These are phyloP conservation scores for Dispira simplex DNA, from an alignment of 192 early-diverging fungal genomes.

Conservation along the genomic window DNA sequence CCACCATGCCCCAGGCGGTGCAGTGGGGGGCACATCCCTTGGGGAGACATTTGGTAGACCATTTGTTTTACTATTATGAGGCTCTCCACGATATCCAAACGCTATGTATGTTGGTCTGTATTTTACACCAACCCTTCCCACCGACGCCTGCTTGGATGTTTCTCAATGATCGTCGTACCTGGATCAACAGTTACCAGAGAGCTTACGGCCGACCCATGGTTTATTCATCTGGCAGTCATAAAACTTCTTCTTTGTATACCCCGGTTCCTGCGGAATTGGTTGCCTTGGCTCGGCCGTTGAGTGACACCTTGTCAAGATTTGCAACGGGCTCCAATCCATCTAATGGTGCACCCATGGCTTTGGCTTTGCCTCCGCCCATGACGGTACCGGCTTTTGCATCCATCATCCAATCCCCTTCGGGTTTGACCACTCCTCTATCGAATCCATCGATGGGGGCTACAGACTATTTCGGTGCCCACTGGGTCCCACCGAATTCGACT, in stretches of 20 bases:
- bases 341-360: not conserved
- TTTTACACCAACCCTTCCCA: conserved; percentile 4
- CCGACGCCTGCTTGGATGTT: conserved; percentile 1
- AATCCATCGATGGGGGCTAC: not conserved
- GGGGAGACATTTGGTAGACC: not conserved
- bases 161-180: conserved; percentile 3
- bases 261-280: not conserved
- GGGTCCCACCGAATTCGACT: not conserved
- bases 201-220: too few relatives aligned
- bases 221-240: not conserved
- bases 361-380: conserved; percentile 1
- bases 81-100: conserved; percentile 5
- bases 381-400: conserved; percentile 2
- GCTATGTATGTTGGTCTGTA: not conserved
- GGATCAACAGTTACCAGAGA: too few relatives aligned
- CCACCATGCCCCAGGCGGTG: not conserved
- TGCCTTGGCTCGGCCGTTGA: not conserved
- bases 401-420: not conserved
- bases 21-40: conserved; percentile 7
- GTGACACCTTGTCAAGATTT: too few relatives aligned
- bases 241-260: not conserved
- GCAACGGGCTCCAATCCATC: too few relatives aligned
- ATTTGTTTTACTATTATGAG: not conserved
- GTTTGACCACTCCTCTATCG: conserved; percentile 5
- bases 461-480: conserved; percentile 6